These are phyloP conservation scores for Hyaloperonospora arabidopsidis DNA, from an alignment of 352 stramenopile species.

Conservation along the genomic window DNA sequence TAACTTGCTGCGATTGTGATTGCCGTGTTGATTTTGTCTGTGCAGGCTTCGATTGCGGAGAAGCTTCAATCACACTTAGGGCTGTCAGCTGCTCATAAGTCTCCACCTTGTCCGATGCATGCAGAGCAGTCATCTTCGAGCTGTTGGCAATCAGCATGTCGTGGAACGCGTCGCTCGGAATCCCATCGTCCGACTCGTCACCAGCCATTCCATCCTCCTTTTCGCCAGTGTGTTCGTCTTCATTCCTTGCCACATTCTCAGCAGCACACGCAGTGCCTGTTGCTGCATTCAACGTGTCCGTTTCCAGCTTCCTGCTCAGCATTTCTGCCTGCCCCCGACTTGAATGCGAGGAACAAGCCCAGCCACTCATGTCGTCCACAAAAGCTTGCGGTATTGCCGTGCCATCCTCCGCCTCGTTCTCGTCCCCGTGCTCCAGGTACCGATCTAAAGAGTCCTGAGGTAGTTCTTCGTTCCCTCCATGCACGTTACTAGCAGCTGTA, in stretches of 20 bases:
- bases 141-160: constrained; percentile 5
- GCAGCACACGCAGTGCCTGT: too few relatives aligned
- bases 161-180: constrained; percentile 2
- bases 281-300: neutral
- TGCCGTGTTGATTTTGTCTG: constrained; percentile 2
- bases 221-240: too few relatives aligned
- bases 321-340: constrained; percentile 7
- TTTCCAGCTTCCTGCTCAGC: constrained; percentile 7
- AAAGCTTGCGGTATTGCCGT: constrained; percentile 23
- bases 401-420: neutral
- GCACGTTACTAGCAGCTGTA: too few relatives aligned
- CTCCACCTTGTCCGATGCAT: constrained; percentile 1
- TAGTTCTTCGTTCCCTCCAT: neutral
- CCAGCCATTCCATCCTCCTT: neutral
- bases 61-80: constrained; percentile 11
- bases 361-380: constrained; percentile 33
- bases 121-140: neutral
- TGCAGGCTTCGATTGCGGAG: constrained; percentile 2
- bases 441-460: constrained; percentile 22
- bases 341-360: constrained; percentile 9
- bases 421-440: constrained; percentile 27
- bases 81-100: constrained; percentile 7
- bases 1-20: constrained; percentile 4
- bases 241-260: too few relatives aligned
- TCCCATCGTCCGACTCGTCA: constrained; percentile 13